phyloP scores from a whole-genome alignment of 768 basidiomycete genomes.

The Cystobasidium onofrii region DNA sequence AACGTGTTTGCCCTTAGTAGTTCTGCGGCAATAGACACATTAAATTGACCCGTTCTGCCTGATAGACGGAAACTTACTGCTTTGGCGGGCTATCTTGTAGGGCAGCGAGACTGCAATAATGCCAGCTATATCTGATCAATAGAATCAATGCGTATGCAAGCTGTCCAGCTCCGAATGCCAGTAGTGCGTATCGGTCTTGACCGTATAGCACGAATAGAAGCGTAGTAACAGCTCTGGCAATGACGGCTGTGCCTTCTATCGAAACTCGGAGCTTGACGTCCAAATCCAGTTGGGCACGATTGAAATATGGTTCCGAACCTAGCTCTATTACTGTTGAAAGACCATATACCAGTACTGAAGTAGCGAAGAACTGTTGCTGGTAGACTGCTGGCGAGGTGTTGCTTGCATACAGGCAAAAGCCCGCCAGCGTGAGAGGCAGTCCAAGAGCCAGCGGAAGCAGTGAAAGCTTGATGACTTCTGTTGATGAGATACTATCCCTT shows the following conservation, averaged over 20 bases:
- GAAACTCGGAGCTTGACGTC: conserved; percentile 66
- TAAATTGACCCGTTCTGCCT: not conserved
- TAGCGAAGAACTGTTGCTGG: conserved; percentile 58
- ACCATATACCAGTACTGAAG: conserved; percentile 63
- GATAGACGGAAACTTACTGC: not conserved
- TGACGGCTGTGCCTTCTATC: conserved; percentile 77
- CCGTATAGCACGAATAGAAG: conserved; percentile 54
- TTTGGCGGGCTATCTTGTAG: not conserved
- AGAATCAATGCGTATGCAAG: conserved; percentile 60
- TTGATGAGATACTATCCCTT: not conserved
- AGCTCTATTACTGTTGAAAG: conserved; percentile 69
- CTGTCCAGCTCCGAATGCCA: conserved; percentile 83
- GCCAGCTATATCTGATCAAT: conserved; percentile 53
- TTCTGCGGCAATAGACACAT: not conserved
- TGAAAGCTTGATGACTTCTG: conserved; percentile 1
- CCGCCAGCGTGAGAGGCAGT: conserved; percentile 55
- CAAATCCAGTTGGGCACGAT: conserved; percentile 55
- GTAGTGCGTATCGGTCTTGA: conserved; percentile 54
- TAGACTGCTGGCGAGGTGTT: not conserved
- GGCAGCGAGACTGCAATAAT: not conserved
- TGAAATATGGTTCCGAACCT: conserved; percentile 71
- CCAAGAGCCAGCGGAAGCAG: conserved; percentile 51
- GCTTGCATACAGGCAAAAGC: conserved; percentile 48
- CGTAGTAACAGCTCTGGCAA: conserved; percentile 63
- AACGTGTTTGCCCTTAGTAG: not conserved